Conservation (phyloP, 768 basidiomycete species). For the Cytidiella melzeri region DNA sequence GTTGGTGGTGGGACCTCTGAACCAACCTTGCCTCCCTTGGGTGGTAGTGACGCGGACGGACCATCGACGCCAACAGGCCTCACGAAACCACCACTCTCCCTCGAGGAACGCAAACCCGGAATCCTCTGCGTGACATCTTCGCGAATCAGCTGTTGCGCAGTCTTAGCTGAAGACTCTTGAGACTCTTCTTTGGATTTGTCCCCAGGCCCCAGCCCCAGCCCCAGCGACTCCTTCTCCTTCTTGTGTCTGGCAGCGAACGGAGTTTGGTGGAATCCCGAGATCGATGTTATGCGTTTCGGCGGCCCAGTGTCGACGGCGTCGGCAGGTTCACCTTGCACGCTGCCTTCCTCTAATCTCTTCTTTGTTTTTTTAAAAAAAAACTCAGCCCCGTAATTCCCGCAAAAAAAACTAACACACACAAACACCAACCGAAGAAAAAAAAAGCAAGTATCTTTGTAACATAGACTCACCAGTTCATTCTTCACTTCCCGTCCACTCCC, state of each 20-base stretch:
- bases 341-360: background rate
- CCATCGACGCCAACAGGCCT: constrained; percentile 57
- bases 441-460: constrained; percentile 2
- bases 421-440: constrained; percentile 10
- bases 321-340: background rate
- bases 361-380: too few species aligned
- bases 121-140: constrained; percentile 13
- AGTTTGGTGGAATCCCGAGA: constrained; percentile 21
- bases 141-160: constrained; percentile 21
- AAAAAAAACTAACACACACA: too few species aligned
- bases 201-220: too few species aligned
- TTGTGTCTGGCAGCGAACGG: constrained; percentile 9
- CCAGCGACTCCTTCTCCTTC: constrained; percentile 10
- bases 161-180: too few species aligned
- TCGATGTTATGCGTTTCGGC: constrained; percentile 14
- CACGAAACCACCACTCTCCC: constrained; percentile 30
- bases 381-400: too few species aligned
- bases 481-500: constrained; percentile 43
- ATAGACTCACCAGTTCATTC: constrained; percentile 20
- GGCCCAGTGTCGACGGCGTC: constrained; percentile 3
- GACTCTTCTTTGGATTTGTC: too few species aligned
- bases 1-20: too few species aligned
- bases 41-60: constrained; percentile 12
- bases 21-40: too few species aligned
- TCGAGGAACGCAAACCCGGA: background rate